Conservation (phyloP, 192 early-diverging fungal genomes). For the Gonapodya sp. region DNA sequence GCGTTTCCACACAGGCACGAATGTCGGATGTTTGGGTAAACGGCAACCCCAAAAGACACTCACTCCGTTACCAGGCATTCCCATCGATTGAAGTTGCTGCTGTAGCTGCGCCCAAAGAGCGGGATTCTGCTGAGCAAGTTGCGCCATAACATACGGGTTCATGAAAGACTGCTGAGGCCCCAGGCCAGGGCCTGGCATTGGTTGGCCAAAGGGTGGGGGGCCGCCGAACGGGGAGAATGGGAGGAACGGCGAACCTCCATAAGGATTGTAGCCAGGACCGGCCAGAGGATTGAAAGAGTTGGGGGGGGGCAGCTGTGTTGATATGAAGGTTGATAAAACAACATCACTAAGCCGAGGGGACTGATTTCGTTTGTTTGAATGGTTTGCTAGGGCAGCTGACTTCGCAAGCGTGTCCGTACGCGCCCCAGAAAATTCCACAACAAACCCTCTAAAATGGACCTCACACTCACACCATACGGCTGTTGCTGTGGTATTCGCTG, state of each 20-base stretch:
- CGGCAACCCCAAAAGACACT: too few species aligned
- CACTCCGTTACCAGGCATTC: background rate
- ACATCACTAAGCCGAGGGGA: too few species aligned
- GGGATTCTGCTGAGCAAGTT: conserved; percentile 13
- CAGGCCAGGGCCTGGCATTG: background rate
- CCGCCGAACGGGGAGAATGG: background rate
- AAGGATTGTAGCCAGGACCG: background rate
- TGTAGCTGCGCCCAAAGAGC: conserved; percentile 16
- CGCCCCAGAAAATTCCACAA: conserved; percentile 20
- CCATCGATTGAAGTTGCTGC: conserved; percentile 24
- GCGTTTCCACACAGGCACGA: too few species aligned
- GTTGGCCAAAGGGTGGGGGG: background rate
- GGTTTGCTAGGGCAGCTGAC: too few species aligned
- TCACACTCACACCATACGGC: conserved; percentile 13
- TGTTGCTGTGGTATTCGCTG: conserved; percentile 14
- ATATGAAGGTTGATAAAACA: too few species aligned
- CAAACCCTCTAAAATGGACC: conserved; percentile 11
- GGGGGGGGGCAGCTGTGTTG: background rate
- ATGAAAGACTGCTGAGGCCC: background rate
- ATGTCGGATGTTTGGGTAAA: too few species aligned
- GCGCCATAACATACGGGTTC: conserved; percentile 10
- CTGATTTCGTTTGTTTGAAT: too few species aligned
- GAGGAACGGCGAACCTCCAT: background rate
- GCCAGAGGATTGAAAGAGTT: background rate
- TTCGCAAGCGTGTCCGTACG: conserved; percentile 5